Evolutionary conservation across 805 yeast species (phyloP), one percentile per base, ranked within the genome.

Genomic region (Saccharomycopsis oosterbeekiorum): DNA sequence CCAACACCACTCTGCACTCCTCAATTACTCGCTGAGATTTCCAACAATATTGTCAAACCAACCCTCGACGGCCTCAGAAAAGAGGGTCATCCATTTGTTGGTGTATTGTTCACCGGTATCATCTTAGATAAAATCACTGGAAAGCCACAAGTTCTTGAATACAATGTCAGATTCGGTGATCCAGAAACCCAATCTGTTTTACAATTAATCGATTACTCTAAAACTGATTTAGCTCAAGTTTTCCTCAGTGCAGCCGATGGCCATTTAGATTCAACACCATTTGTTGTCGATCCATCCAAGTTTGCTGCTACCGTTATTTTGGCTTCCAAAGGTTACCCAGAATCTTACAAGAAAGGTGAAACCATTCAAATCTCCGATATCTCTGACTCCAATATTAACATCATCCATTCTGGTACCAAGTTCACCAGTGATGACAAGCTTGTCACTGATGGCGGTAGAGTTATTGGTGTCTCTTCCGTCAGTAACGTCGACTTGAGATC

Each of bases 311-410:
- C 98, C 6, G 98, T 94, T 36, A 97, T 94, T 5, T 80, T 93
- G 83, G 85, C 98, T 51, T 98, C 99, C 61, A 97, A 91, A 65
- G 99, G 99, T 1, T 94, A 94, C 73, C 99, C 99, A 10, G 96
- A 88, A 68, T 65, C 83, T 4, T 96, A 96, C 73, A 75, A 75
- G 17, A 93, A 91, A 75, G 97, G 96, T 60, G 96, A 93, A 69
- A 85, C 78, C 69, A 93, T 94, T 70, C 83, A 84, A 1, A 74
- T 92, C 60, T 79, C 69, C 43, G 15, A 67, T 39, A 65, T 67
- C 21, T 56, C 58, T 17, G 42, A 63, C 3, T 53, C 60, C 2
- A 58, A 70, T 42, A 72, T 75, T 39, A 69, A 71, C 12, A 75
- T 96, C 54, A 94, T 94, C 85, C 99, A 94, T 69, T 98, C 99